Conservation (phyloP, 1,139 yeast species). For the Candida sp. region DNA sequence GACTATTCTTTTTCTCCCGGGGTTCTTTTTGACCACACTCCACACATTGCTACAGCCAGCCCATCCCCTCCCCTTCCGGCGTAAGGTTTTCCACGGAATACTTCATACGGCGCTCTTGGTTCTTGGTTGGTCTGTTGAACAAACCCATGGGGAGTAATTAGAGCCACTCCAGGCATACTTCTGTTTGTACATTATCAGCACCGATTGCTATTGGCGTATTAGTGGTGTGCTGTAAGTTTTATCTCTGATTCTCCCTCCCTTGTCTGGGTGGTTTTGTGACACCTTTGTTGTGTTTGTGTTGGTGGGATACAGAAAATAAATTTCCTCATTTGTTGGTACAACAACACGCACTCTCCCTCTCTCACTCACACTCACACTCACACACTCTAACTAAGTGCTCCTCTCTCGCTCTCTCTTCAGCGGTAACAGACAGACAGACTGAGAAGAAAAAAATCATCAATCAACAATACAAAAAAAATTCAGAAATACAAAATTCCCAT, state of each 20-base stretch:
- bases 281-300: neutral
- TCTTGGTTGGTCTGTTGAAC: too few relatives aligned
- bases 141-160: too few relatives aligned
- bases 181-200: too few relatives aligned
- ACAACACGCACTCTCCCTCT: neutral
- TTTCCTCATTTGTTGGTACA: neutral
- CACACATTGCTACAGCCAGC: too few relatives aligned
- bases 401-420: neutral
- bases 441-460: neutral
- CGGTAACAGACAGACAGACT: neutral
- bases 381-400: neutral
- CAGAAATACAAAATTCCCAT: neutral
- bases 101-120: too few relatives aligned
- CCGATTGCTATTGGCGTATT: neutral
- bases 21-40: too few relatives aligned
- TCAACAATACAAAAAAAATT: slow-evolving; percentile 1
- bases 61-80: too few relatives aligned
- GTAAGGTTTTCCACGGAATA: too few relatives aligned
- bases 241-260: neutral
- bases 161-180: too few relatives aligned
- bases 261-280: neutral
- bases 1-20: too few relatives aligned
- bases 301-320: neutral
- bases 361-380: neutral
- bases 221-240: neutral